These are phyloP conservation scores for Lunasporangiospora selenospora DNA, from an alignment of 192 early-diverging fungal genomes.

Conservation along the genomic window DNA sequence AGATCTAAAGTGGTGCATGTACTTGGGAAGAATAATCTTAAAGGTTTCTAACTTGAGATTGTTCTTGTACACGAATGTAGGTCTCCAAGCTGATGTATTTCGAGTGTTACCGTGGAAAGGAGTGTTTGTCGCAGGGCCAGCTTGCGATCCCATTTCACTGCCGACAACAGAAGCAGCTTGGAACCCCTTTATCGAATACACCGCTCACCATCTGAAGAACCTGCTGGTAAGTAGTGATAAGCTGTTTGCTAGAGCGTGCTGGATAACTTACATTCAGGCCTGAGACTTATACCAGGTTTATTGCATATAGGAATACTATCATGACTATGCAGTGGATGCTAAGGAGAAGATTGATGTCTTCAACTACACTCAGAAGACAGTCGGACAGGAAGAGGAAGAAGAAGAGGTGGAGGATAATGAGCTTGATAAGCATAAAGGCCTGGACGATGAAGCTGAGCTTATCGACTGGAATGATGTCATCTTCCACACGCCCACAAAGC, in stretches of 20 bases:
- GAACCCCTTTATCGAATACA: constrained; percentile 7
- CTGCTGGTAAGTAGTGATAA: constrained; percentile 3
- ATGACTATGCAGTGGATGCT: constrained; percentile 4
- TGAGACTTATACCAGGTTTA: background rate
- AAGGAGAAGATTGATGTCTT: constrained; percentile 6
- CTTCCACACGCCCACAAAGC: constrained; percentile 1
- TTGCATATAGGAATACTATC: constrained; percentile 7
- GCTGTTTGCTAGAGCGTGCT: background rate
- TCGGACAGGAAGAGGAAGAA: constrained; percentile 7
- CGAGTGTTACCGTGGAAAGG: constrained; percentile 4
- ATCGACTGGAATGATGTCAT: constrained; percentile 7
- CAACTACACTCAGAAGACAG: constrained; percentile 2
- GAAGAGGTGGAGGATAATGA: background rate
- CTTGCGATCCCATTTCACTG: constrained; percentile 3
- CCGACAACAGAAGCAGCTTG: constrained; percentile 3
- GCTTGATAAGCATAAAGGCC: background rate
- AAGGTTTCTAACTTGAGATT: constrained; percentile 1
- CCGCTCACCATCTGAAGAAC: constrained; percentile 6
- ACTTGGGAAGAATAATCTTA: background rate
- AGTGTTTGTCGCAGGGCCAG: constrained; percentile 4
- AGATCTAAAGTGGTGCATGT: background rate
- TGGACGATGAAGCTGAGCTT: background rate
- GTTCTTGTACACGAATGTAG: background rate
- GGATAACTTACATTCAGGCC: background rate
- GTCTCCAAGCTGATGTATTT: constrained; percentile 6